A percentile compares a stretch with the other conserved stretches of the same genome.
Conservation (phyloP, 495 filamentous ascomycete species). For the Annulohypoxylon moriforme region DNA sequence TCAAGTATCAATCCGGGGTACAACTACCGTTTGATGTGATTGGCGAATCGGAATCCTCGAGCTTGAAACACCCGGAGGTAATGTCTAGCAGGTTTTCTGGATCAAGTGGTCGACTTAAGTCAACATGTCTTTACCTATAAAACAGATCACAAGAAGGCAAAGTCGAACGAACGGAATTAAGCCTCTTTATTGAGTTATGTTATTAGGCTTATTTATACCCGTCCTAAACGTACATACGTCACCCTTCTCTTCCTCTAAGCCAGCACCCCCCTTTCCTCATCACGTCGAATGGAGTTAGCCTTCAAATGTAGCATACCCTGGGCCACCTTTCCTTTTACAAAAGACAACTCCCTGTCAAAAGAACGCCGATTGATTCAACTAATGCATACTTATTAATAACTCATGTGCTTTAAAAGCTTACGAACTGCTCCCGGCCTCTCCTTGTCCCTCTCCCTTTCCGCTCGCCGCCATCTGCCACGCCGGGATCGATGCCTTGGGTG, state of each 20-base stretch:
- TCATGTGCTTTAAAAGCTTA: constrained; percentile 11
- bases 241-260: neutral
- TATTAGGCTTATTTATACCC: constrained; percentile 7
- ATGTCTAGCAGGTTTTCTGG: neutral
- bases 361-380: constrained; percentile 5
- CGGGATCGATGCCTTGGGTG: constrained; percentile 78
- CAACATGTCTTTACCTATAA: neutral
- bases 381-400: constrained; percentile 3
- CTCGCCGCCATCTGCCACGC: constrained; percentile 88
- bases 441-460: constrained; percentile 55
- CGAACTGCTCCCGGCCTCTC: constrained; percentile 39
- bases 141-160: neutral
- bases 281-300: neutral
- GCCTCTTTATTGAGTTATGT: neutral
- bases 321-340: constrained; percentile 14
- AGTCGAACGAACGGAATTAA: neutral
- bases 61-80: neutral
- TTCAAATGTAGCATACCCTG: constrained; percentile 1
- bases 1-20: neutral
- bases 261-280: neutral
- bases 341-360: constrained; percentile 2
- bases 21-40: neutral
- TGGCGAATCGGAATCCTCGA: neutral
- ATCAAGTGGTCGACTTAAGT: neutral
- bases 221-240: constrained; percentile 7